phyloP scores from a whole-genome alignment of 129 eudicot species.

The Solidago caesia region DNA sequence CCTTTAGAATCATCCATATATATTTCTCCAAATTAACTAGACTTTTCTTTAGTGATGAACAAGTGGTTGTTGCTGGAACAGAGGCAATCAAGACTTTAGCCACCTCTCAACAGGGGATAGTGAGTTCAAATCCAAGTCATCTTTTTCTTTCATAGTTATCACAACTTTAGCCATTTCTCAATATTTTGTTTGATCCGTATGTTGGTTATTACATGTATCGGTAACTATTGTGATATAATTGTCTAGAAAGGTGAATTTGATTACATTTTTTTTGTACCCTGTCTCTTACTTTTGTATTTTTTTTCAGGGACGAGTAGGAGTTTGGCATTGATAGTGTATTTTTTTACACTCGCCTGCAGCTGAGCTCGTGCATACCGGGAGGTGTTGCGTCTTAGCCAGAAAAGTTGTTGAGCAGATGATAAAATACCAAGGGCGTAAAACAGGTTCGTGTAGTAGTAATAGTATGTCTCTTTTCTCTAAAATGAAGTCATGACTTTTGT shows the following conservation, averaged over 20 bases:
- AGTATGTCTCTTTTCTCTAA: too few relatives aligned
- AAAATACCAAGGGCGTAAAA: too few relatives aligned
- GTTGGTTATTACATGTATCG: constrained; percentile 14
- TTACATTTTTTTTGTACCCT: background rate
- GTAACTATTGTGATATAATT: background rate
- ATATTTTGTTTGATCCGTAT: constrained; percentile 26
- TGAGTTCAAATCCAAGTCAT: constrained; percentile 31
- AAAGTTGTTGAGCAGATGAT: too few relatives aligned
- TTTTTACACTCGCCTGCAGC: too few relatives aligned
- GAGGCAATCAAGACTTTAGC: constrained; percentile 74
- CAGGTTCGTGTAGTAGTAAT: too few relatives aligned
- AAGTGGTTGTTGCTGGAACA: constrained; percentile 72
- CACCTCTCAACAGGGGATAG: constrained; percentile 59
- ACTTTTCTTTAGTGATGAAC: constrained; percentile 57
- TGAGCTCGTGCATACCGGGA: too few relatives aligned
- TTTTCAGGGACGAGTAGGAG: constrained; percentile 83
- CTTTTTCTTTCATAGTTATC: background rate
- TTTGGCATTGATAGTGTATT: constrained; percentile 78
- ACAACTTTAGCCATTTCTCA: constrained; percentile 3
- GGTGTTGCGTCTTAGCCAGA: too few relatives aligned
- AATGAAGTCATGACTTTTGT: too few relatives aligned
- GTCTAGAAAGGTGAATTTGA: background rate
- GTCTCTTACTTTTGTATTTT: background rate
- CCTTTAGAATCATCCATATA: constrained; percentile 3
- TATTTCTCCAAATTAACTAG: background rate